These are phyloP conservation scores for Viola odorata DNA, from an alignment of 345 rosid species.

Conservation along the genomic window DNA sequence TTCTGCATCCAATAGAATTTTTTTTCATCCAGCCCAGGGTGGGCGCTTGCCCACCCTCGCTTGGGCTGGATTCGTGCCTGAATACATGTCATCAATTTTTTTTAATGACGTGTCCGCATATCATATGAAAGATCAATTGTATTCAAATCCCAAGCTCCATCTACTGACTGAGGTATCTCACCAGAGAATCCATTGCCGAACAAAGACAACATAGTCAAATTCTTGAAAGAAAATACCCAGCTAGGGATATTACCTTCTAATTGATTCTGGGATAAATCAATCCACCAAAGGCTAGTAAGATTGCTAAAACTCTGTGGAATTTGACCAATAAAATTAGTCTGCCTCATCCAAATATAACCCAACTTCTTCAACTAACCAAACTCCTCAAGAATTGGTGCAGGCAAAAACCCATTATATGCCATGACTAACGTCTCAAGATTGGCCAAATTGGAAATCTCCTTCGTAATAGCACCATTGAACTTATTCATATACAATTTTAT, in stretches of 20 bases:
- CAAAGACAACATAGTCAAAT: slow-evolving; percentile 38
- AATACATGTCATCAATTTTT: too few species aligned
- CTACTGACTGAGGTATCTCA: slow-evolving; percentile 41
- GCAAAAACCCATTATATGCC: slow-evolving; percentile 45
- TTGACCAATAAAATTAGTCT: slow-evolving; percentile 52
- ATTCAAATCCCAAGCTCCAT: slow-evolving; percentile 41
- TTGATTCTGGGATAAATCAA: slow-evolving; percentile 47
- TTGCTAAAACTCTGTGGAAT: slow-evolving; percentile 45
- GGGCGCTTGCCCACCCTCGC: too few species aligned
- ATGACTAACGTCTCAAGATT: slow-evolving; percentile 46
- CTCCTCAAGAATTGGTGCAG: slow-evolving; percentile 52
- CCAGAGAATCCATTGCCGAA: slow-evolving; percentile 48
- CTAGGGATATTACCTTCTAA: slow-evolving; percentile 55
- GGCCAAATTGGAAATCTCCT: slow-evolving; percentile 59
- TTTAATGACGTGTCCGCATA: too few species aligned
- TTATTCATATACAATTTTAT: slow-evolving; percentile 35
- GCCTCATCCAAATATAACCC: slow-evolving; percentile 34
- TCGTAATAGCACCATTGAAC: slow-evolving; percentile 71
- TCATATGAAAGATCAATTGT: slow-evolving; percentile 68
- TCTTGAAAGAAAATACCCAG: slow-evolving; percentile 42
- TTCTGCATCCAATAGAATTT: too few species aligned
- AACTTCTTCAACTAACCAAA: slow-evolving; percentile 56
- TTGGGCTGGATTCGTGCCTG: too few species aligned
- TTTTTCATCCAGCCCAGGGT: too few species aligned
- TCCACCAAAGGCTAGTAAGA: slow-evolving; percentile 38